Evolutionary conservation across 768 basidiomycete genomes (phyloP), one percentile per base, ranked within the genome.

Genomic region (Butyriboletus loyo): DNA sequence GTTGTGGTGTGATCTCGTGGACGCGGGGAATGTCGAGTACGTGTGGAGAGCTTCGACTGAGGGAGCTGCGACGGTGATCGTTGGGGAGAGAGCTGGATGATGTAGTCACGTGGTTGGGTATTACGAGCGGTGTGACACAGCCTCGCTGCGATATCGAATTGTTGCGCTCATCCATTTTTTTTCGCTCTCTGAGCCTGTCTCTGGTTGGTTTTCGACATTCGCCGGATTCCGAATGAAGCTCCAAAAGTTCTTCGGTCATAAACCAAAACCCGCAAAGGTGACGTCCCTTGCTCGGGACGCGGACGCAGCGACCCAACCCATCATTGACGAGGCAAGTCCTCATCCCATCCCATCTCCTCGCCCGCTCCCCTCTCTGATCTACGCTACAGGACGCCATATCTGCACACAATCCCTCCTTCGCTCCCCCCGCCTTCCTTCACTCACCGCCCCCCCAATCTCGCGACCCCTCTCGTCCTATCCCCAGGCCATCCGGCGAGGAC

Each of bases 11-110:
- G 85, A 87, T 55, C 51, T 84, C 11, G 67, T 75, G 25, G 49
- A 50, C 15, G 58, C 58, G 66, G 14, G 37, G 5, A 62, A 68
- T 11, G 53, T 58, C 2, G 62, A 56, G 55, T 65, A 66, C 0
- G 75, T 32, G 56, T 86, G 4, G 77, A 73, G 17, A 80, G 79
- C 38, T 85, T 82, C 63, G 85, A 87, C 64, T 83, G 75, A 72
- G 32, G 73, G 74, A 1, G 77, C 75, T 4, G 72, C 67, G 1
- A 65, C 58, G 0, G 72, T 78, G 25, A 64, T 84, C 2, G 77
- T 83, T 57, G 75, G 77, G 5, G 74, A 56, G 13, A 7, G 22
- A 15, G n/a, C 4, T n/a, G n/a, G n/a, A 15, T 30, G 13, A 31
- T 15, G 2, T 13, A n/a, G 61, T 59, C 63, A 65, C 62, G 63